Percentiles rank a stretch among this genome's conserved stretches.
Conservation (phyloP, 1,139 yeast species). For the Candida frijolesensis region DNA sequence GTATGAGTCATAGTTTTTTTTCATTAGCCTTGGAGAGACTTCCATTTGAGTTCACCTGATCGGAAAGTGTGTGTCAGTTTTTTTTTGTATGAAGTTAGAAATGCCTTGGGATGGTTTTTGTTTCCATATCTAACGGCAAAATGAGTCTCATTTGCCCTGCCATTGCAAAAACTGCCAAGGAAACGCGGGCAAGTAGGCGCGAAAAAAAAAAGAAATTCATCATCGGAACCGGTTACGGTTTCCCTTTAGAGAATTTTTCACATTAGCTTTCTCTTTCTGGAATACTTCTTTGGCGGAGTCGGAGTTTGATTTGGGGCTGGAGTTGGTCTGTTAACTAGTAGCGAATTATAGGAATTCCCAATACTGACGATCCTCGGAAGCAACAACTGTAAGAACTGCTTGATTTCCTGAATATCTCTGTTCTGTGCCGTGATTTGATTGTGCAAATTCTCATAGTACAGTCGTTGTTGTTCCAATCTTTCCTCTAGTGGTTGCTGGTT, state of each 20-base stretch:
- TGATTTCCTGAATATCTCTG: constrained; percentile 18
- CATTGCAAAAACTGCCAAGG: background rate
- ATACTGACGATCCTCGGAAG: constrained; percentile 24
- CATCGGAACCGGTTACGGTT: background rate
- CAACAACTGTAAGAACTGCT: constrained; percentile 23
- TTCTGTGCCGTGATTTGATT: constrained; percentile 4
- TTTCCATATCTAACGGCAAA: background rate
- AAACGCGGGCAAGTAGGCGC: background rate
- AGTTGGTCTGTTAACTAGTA: background rate
- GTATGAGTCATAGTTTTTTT: constrained; percentile 8
- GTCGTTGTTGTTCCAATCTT: background rate
- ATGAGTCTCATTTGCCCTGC: background rate
- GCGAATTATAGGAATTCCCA: constrained; percentile 15
- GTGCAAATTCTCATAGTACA: background rate
- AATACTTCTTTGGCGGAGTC: background rate
- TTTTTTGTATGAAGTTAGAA: background rate
- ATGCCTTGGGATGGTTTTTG: background rate
- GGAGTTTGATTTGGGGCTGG: background rate
- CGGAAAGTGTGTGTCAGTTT: background rate
- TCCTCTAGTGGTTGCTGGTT: constrained; percentile 3
- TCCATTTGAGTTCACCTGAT: background rate
- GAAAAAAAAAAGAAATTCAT: background rate
- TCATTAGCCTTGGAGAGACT: background rate
- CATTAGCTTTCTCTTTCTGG: background rate
- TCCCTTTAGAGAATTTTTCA: background rate